Conservation (phyloP, 257 asterid species). For the Dorcoceras hygrometricum region DNA sequence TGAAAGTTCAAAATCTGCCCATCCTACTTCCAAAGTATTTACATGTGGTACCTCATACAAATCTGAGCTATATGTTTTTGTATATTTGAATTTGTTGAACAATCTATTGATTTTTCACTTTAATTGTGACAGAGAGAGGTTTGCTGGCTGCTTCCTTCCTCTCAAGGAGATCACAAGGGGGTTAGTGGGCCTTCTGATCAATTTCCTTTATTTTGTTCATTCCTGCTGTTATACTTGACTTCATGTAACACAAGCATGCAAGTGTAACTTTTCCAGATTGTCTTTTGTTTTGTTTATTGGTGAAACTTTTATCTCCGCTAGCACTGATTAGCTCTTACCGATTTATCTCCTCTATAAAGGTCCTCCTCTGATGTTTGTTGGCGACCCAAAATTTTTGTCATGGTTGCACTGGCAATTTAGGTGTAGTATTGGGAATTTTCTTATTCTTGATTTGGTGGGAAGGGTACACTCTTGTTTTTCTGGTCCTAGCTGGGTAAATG, state of each 20-base stretch:
- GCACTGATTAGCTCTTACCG: background rate
- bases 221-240: constrained; percentile 14
- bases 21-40: constrained; percentile 9
- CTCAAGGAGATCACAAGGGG: constrained; percentile 77
- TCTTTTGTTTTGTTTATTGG: background rate
- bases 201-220: background rate
- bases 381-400: background rate
- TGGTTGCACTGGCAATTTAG: background rate
- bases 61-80: constrained; percentile 3
- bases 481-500: background rate
- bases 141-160: constrained; percentile 88
- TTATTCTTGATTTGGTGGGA: background rate
- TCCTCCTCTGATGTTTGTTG: background rate
- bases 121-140: constrained; percentile 67
- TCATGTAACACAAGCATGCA: background rate
- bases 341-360: background rate
- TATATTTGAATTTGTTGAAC: constrained; percentile 17
- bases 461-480: background rate
- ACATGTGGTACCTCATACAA: background rate
- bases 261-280: constrained; percentile 8
- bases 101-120: constrained; percentile 22
- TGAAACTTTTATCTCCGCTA: background rate
- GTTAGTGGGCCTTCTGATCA: constrained; percentile 50
- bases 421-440: background rate
- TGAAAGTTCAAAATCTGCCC: background rate